Conservation (phyloP, 176 grass and related monocot genomes). For the Rhipidocladum racemiflorum region DNA sequence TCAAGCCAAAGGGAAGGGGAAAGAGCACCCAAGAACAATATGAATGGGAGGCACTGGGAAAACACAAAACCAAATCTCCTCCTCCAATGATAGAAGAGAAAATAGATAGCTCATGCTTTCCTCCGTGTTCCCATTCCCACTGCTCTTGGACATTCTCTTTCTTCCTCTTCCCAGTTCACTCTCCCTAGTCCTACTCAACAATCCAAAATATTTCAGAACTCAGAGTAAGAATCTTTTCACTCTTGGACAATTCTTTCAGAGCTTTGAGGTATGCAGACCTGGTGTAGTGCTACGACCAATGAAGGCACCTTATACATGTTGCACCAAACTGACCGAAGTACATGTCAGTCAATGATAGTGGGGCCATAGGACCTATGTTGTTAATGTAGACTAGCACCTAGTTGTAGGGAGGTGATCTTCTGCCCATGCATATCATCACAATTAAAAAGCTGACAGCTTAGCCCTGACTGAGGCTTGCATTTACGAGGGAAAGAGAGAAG, state of each 20-base stretch:
- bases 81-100: background rate
- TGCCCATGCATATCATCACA: background rate
- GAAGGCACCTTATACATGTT: background rate
- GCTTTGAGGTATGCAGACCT: background rate
- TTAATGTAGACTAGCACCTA: background rate
- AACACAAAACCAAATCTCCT: conserved; percentile 17
- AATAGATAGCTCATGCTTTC: background rate
- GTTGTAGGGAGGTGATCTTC: background rate
- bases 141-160: background rate
- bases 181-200: background rate
- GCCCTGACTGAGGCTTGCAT: background rate
- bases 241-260: background rate
- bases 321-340: background rate
- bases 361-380: background rate
- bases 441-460: background rate
- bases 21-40: background rate
- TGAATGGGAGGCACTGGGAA: conserved; percentile 46
- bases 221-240: background rate
- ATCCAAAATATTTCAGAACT: background rate
- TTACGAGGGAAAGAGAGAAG: background rate
- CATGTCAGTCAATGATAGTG: background rate
- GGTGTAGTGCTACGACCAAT: background rate
- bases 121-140: background rate
- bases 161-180: background rate
- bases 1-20: background rate